Conservation (phyloP, 2,329 filamentous ascomycete genomes). For the Arthrobotrys conoides region DNA sequence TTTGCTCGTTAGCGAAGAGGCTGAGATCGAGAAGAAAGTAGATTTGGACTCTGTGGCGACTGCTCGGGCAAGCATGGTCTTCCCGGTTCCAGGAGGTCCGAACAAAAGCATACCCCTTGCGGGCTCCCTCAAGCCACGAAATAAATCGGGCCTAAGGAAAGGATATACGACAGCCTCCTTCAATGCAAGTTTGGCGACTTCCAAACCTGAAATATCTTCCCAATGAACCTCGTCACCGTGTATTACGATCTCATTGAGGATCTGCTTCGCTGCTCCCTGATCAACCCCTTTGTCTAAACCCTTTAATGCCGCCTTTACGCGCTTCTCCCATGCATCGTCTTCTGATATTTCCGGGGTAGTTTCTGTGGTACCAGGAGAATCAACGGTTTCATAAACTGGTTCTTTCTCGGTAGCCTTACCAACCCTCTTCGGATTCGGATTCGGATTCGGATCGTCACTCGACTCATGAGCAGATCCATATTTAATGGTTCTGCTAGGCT, state of each 20-base stretch:
- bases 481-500: constrained; percentile 35
- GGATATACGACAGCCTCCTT: constrained; percentile 98
- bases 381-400: constrained; percentile 36
- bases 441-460: constrained; percentile 33
- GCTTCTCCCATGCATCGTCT: constrained; percentile 72
- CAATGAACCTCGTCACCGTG: constrained; percentile 95
- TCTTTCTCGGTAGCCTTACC: constrained; percentile 38
- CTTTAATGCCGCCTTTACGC: constrained; percentile 78
- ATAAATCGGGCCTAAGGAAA: constrained; percentile 92
- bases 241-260: constrained; percentile 95
- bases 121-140: constrained; percentile 94
- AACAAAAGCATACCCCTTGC: constrained; percentile 96
- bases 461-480: constrained; percentile 18
- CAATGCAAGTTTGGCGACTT: constrained; percentile 89
- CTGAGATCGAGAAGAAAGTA: constrained; percentile 97
- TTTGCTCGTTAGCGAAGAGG: constrained; percentile 93
- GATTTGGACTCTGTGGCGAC: constrained; percentile 95
- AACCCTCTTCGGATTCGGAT: constrained; percentile 31
- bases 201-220: constrained; percentile 91
- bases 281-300: constrained; percentile 87
- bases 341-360: constrained; percentile 67
- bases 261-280: constrained; percentile 84
- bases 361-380: constrained; percentile 69
- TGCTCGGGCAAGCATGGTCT: constrained; percentile 95
- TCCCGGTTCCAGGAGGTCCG: constrained; percentile 96